phyloP scores from a whole-genome alignment of 768 basidiomycete species.

The Cyathus striatus region DNA sequence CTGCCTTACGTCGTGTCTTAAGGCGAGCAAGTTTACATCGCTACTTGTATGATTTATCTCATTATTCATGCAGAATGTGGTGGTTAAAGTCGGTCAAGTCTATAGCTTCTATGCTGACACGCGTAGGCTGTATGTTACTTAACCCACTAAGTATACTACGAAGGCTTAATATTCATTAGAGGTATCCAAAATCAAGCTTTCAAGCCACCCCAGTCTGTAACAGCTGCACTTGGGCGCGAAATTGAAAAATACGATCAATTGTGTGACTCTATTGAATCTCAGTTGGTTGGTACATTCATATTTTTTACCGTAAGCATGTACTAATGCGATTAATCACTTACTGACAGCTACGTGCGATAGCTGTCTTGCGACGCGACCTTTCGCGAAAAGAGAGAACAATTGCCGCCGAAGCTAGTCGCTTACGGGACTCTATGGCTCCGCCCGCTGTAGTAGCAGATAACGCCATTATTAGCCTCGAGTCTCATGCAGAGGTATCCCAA shows the following conservation, averaged over 20 bases:
- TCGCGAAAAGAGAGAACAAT: slow-evolving; percentile 52
- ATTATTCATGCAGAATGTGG: slow-evolving; percentile 41
- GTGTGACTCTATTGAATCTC: slow-evolving; percentile 72
- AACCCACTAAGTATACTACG: not conserved
- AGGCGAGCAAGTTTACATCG: slow-evolving; percentile 27
- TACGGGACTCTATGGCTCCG: no score
- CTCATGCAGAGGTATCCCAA: no score
- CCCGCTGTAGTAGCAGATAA: no score
- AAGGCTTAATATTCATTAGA: slow-evolving; percentile 24
- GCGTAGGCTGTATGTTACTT: slow-evolving; percentile 57
- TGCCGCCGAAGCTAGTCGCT: slow-evolving; percentile 17
- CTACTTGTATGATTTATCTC: slow-evolving; percentile 8
- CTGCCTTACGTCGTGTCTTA: slow-evolving; percentile 51
- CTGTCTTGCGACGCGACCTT: slow-evolving; percentile 67
- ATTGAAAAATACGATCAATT: slow-evolving; percentile 77
- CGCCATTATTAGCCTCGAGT: no score
- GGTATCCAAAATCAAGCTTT: slow-evolving; percentile 53
- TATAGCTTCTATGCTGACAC: slow-evolving; percentile 66
- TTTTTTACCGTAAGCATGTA: slow-evolving; percentile 1
- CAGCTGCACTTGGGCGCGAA: slow-evolving; percentile 62
- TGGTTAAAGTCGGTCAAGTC: slow-evolving; percentile 66
- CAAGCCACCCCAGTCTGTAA: slow-evolving; percentile 61
- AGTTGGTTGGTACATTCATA: slow-evolving; percentile 42
- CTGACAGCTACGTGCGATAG: slow-evolving; percentile 63
- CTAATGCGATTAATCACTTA: not conserved